phyloP scores from a whole-genome alignment of 441 rosid species.

The Iberis amara region DNA sequence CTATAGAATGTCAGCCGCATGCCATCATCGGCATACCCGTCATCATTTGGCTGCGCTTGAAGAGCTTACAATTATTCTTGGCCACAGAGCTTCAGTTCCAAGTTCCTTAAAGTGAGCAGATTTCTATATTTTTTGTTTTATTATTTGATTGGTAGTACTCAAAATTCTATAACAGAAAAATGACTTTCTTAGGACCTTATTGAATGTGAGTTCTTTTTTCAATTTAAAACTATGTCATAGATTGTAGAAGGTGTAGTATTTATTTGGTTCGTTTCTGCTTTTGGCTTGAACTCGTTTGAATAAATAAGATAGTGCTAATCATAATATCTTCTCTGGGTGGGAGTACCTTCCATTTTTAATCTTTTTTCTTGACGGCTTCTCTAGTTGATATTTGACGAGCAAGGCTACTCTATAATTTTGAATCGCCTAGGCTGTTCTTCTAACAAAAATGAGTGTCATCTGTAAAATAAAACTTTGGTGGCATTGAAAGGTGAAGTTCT shows the following conservation, averaged over 20 bases:
- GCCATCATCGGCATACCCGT: slow-evolving; percentile 76
- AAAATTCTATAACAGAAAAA: slow-evolving; percentile 11
- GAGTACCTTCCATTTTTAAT: slow-evolving; percentile 8
- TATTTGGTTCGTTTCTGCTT: slow-evolving; percentile 8
- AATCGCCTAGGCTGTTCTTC: slow-evolving; percentile 13
- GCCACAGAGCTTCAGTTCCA: slow-evolving; percentile 69
- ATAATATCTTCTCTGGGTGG: slow-evolving; percentile 11
- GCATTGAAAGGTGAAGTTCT: slow-evolving; percentile 8
- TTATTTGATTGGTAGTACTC: slow-evolving; percentile 13
- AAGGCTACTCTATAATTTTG: slow-evolving; percentile 20
- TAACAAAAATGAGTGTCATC: slow-evolving; percentile 8
- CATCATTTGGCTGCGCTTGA: slow-evolving; percentile 76
- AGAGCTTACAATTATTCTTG: slow-evolving; percentile 78
- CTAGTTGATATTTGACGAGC: slow-evolving; percentile 13
- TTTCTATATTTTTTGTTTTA: slow-evolving; percentile 16
- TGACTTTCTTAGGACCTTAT: slow-evolving; percentile 11
- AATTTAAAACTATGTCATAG: slow-evolving; percentile 5
- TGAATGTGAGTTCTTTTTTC: slow-evolving; percentile 14
- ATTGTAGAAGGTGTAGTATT: slow-evolving; percentile 19
- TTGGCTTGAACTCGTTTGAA: slow-evolving; percentile 14
- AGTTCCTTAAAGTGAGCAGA: slow-evolving; percentile 76
- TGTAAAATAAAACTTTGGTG: slow-evolving; percentile 10
- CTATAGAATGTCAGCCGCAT: slow-evolving; percentile 71
- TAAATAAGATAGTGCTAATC: slow-evolving; percentile 8
- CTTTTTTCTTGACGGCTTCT: not conserved